phyloP scores from a whole-genome alignment of 345 rosid species.

The Anacardium occidentale region DNA sequence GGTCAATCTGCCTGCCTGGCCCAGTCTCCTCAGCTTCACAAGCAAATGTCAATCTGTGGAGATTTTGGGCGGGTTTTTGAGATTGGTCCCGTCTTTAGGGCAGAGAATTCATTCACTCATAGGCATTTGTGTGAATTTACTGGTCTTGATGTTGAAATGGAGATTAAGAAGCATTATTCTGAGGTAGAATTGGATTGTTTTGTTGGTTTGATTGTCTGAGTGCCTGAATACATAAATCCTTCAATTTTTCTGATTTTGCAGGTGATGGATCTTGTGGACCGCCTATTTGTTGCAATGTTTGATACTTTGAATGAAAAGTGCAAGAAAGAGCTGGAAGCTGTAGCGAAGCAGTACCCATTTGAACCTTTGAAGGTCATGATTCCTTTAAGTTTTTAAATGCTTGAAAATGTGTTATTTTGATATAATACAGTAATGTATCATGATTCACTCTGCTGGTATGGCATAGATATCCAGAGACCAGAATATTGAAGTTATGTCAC shows the following conservation, averaged over 20 bases:
- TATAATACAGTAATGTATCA: not conserved
- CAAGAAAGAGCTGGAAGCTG: slow-evolving; percentile 71
- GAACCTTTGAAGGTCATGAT: slow-evolving; percentile 73
- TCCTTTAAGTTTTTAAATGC: slow-evolving; percentile 1
- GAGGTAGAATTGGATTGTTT: slow-evolving; percentile 47
- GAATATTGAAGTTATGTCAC: slow-evolving; percentile 7
- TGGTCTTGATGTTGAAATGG: slow-evolving; percentile 93
- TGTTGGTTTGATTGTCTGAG: slow-evolving; percentile 6
- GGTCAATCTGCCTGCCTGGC: slow-evolving; percentile 89
- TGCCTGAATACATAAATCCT: not conserved
- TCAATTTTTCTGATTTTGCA: slow-evolving; percentile 27
- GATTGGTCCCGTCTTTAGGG: slow-evolving; percentile 87
- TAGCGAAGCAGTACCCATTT: slow-evolving; percentile 70
- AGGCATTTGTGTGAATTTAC: slow-evolving; percentile 87
- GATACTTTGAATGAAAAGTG: slow-evolving; percentile 63
- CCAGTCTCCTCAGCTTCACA: slow-evolving; percentile 95
- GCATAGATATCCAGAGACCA: not conserved
- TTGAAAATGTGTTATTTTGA: not conserved
- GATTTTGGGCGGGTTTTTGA: slow-evolving; percentile 76
- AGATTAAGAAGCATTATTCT: slow-evolving; percentile 65
- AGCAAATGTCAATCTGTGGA: slow-evolving; percentile 87
- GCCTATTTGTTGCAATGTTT: slow-evolving; percentile 65
- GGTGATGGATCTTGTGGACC: slow-evolving; percentile 82
- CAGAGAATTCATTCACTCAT: slow-evolving; percentile 88
- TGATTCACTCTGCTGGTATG: not conserved